phyloP scores from a whole-genome alignment of 805 yeast species.

The Saccharomycopsis sp. region DNA sequence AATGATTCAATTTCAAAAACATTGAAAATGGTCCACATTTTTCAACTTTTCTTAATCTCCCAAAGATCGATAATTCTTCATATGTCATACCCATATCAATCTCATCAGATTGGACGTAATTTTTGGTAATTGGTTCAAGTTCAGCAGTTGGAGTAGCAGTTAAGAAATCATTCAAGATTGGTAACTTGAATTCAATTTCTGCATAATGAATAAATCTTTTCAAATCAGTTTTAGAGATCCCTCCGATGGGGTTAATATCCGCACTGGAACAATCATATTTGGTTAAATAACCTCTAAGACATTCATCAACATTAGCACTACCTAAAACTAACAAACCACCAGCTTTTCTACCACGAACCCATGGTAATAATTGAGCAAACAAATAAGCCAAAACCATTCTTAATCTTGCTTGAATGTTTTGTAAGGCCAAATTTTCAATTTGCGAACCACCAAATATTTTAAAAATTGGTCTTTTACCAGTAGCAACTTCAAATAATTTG shows the following conservation, averaged over 20 bases:
- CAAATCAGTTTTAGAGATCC: constrained; percentile 89
- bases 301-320: constrained; percentile 95
- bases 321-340: constrained; percentile 85
- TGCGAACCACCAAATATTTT: constrained; percentile 90
- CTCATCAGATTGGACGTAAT: constrained; percentile 93
- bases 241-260: constrained; percentile 98
- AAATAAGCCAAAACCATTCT: constrained; percentile 92
- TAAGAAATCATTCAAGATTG: constrained; percentile 67
- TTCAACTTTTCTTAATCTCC: constrained; percentile 80
- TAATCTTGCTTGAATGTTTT: constrained; percentile 91
- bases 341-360: constrained; percentile 67
- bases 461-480: constrained; percentile 82
- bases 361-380: constrained; percentile 90
- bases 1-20: constrained; percentile 83
- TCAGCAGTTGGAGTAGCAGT: constrained; percentile 97
- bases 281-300: constrained; percentile 88
- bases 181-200: constrained; percentile 53
- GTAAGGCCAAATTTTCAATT: constrained; percentile 87
- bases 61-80: constrained; percentile 86
- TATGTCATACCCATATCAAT: constrained; percentile 98
- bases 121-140: constrained; percentile 87
- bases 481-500: constrained; percentile 71
- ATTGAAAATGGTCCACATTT: constrained; percentile 95
- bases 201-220: constrained; percentile 82
- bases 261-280: constrained; percentile 97